Conservation (phyloP, 768 basidiomycete species). For the Kwoniella sp. region DNA sequence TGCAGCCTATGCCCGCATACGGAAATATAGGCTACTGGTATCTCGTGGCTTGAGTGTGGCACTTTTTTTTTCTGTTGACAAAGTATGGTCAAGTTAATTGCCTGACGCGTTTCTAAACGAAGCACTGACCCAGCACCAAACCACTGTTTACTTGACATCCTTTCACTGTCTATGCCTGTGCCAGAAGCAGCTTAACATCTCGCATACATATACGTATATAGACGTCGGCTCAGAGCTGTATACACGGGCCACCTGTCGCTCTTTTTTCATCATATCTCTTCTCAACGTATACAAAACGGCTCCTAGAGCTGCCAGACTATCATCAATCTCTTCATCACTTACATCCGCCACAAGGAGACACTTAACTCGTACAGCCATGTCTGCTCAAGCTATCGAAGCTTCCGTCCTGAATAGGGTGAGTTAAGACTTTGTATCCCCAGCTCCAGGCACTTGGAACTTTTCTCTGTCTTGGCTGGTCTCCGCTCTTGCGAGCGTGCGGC, state of each 20-base stretch:
- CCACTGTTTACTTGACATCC: neutral
- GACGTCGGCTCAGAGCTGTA: too few relatives aligned
- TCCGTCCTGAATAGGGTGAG: constrained; percentile 42
- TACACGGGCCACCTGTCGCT: neutral
- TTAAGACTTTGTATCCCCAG: neutral
- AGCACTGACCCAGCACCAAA: neutral
- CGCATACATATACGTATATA: too few relatives aligned
- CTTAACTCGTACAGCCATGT: constrained; percentile 2
- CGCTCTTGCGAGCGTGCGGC: too few relatives aligned
- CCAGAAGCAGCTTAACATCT: neutral
- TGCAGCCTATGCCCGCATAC: too few relatives aligned
- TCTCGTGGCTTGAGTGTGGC: neutral
- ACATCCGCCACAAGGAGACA: neutral
- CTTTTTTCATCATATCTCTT: constrained; percentile 4
- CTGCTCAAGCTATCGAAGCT: constrained; percentile 32
- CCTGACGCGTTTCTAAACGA: neutral
- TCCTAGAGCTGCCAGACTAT: constrained; percentile 7
- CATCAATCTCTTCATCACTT: neutral
- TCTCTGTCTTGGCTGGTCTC: too few relatives aligned
- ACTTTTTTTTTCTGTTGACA: neutral
- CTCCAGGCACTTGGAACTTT: too few relatives aligned
- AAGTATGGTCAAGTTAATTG: too few relatives aligned
- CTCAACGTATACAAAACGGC: neutral
- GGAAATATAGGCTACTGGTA: too few relatives aligned
- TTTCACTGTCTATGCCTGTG: neutral